phyloP scores from a whole-genome alignment of 208 protist species.

The Leishmania gerbilli region DNA sequence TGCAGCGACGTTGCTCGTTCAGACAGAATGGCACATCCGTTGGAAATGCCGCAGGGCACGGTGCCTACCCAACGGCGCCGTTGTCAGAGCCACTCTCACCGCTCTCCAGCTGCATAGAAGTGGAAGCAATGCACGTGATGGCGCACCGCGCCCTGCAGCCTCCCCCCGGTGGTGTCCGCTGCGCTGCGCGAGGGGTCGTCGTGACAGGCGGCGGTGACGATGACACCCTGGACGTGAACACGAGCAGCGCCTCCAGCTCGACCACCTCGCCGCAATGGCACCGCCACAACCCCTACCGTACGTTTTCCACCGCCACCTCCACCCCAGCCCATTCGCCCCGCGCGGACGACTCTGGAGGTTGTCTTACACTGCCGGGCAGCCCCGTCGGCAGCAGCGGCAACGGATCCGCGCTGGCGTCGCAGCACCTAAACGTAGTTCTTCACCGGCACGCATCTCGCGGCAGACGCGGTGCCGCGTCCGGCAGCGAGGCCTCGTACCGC shows the following conservation, averaged over 20 bases:
- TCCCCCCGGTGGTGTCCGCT: not conserved
- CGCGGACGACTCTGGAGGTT: not conserved
- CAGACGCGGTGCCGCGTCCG: not conserved
- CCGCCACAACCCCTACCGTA: slow-evolving; percentile 22
- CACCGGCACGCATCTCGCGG: not conserved
- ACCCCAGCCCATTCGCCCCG: not conserved
- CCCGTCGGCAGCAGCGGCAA: not conserved
- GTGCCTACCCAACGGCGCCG: not conserved
- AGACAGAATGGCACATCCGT: not conserved
- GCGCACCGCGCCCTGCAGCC: not conserved
- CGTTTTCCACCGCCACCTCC: not conserved
- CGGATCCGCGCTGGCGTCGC: not conserved
- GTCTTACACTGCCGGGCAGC: not conserved
- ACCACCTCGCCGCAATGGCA: slow-evolving; percentile 16
- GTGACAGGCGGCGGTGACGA: not conserved
- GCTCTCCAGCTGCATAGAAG: not conserved
- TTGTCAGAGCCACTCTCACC: not conserved
- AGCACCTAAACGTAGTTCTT: not conserved
- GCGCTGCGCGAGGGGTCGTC: not conserved
- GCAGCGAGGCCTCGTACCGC: not conserved
- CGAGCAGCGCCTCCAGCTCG: slow-evolving; percentile 10
- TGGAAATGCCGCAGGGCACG: not conserved
- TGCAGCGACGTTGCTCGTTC: not conserved
- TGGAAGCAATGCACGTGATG: not conserved
- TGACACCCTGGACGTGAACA: not conserved